Percentiles rank a stretch among this genome's conserved stretches.
phyloP scores from a whole-genome alignment of 2,329 filamentous ascomycete species.

The Aspergillus alliaceus region DNA sequence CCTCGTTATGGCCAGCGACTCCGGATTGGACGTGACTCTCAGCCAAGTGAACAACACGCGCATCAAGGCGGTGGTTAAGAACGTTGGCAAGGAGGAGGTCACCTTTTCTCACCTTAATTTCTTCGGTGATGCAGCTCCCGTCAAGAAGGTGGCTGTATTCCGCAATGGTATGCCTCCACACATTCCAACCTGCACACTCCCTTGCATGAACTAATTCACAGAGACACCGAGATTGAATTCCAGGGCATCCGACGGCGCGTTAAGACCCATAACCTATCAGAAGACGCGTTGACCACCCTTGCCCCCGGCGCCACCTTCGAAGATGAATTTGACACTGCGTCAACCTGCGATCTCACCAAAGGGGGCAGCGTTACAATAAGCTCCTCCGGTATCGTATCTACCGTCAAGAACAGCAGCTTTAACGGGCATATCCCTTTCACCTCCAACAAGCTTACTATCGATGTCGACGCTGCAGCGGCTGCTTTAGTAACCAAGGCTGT shows the following conservation, averaged over 20 bases:
- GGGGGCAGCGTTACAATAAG: conserved; percentile 58
- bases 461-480: conserved; percentile 58
- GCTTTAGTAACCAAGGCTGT: conserved; percentile 51
- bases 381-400: conserved; percentile 57
- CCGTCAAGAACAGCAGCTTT: conserved; percentile 54
- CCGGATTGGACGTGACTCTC: conserved; percentile 32
- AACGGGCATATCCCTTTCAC: conserved; percentile 57
- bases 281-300: conserved; percentile 30
- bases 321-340: conserved; percentile 37
- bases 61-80: conserved; percentile 38
- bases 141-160: conserved; percentile 37
- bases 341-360: conserved; percentile 41
- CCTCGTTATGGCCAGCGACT: too few relatives aligned
- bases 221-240: conserved; percentile 30
- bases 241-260: conserved; percentile 32
- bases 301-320: conserved; percentile 28
- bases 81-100: conserved; percentile 32
- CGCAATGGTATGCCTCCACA: conserved; percentile 25
- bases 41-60: conserved; percentile 31
- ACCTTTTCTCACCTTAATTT: conserved; percentile 40
- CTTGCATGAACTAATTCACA: not conserved
- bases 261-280: conserved; percentile 26
- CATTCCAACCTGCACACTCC: too few relatives aligned
- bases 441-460: conserved; percentile 59
- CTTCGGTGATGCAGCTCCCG: conserved; percentile 34